Percentiles rank a stretch among this genome's conserved stretches.
Conservation (phyloP, 148 eudicot genomes). For the Rhododendron henanense region DNA sequence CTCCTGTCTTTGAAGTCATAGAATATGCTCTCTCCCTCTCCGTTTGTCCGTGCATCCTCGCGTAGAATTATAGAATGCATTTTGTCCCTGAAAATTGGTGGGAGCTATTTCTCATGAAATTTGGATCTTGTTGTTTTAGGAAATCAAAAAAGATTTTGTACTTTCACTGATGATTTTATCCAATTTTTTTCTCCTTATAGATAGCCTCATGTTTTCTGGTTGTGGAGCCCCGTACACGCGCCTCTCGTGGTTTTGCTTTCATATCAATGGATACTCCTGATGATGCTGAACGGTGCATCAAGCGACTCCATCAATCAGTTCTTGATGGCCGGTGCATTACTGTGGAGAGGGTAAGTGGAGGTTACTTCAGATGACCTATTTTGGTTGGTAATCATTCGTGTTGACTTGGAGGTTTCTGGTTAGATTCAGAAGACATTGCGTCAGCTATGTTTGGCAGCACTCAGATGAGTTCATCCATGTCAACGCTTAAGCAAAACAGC, state of each 20-base stretch:
- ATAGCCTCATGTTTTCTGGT: slow-evolving; percentile 69
- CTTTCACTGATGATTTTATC: neutral
- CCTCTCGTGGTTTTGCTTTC: slow-evolving; percentile 94
- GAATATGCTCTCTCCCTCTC: neutral
- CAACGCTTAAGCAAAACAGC: slow-evolving; percentile 75
- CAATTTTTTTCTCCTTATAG: slow-evolving; percentile 19
- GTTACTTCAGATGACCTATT: slow-evolving; percentile 21
- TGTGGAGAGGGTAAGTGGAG: slow-evolving; percentile 80
- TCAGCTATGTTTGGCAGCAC: slow-evolving; percentile 94
- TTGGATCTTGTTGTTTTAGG: neutral
- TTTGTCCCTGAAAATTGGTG: neutral
- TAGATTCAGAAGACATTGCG: slow-evolving; percentile 86
- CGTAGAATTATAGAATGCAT: neutral
- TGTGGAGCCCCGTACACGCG: slow-evolving; percentile 85
- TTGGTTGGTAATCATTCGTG: slow-evolving; percentile 33
- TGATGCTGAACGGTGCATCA: slow-evolving; percentile 83
- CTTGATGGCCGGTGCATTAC: slow-evolving; percentile 93
- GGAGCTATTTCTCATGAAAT: neutral
- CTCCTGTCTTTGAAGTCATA: neutral
- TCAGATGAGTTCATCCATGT: slow-evolving; percentile 91
- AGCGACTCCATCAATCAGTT: slow-evolving; percentile 80
- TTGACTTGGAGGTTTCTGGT: slow-evolving; percentile 88
- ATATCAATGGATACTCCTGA: slow-evolving; percentile 69
- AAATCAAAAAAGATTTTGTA: neutral
- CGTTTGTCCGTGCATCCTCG: neutral